A percentile compares a stretch with the other conserved stretches of the same genome.
phyloP scores from a whole-genome alignment of 2,329 filamentous ascomycete species.

The Aotearoamyces nothofagi region DNA sequence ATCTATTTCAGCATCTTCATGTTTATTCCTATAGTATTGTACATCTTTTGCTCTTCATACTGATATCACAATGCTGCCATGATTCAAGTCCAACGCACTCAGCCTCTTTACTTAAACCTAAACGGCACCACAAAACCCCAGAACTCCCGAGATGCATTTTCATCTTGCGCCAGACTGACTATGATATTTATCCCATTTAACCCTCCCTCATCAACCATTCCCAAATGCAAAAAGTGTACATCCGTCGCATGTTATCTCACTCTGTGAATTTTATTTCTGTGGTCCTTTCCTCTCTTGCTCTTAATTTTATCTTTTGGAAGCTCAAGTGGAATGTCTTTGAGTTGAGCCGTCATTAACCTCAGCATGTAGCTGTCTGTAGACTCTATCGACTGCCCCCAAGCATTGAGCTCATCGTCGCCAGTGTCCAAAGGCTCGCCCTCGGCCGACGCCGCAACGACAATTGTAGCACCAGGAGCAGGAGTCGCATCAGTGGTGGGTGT shows the following conservation, averaged over 20 bases:
- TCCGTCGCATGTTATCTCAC: conserved; percentile 9
- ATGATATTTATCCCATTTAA: neutral
- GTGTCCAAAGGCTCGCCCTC: conserved; percentile 19
- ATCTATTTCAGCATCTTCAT: too few relatives aligned
- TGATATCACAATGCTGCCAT: neutral
- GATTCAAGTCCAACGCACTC: too few relatives aligned
- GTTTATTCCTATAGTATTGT: too few relatives aligned
- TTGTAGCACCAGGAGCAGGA: conserved; percentile 9
- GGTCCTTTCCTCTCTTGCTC: conserved; percentile 29
- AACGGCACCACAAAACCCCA: too few relatives aligned
- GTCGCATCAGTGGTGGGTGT: conserved; percentile 27
- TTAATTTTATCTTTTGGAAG: conserved; percentile 50
- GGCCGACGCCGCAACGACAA: conserved; percentile 3
- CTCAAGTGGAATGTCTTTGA: conserved; percentile 44
- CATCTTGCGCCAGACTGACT: neutral
- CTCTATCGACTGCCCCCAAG: conserved; percentile 38
- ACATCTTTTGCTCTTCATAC: neutral
- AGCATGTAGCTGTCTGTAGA: conserved; percentile 68
- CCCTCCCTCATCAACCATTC: neutral
- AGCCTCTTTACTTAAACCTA: too few relatives aligned
- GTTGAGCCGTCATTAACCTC: conserved; percentile 45
- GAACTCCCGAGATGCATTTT: too few relatives aligned
- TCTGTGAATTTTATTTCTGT: conserved; percentile 14
- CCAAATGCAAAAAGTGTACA: conserved; percentile 5
- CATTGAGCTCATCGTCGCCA: conserved; percentile 33